These are phyloP conservation scores for Pholiota microspora DNA, from an alignment of 768 basidiomycete species.

Conservation along the genomic window DNA sequence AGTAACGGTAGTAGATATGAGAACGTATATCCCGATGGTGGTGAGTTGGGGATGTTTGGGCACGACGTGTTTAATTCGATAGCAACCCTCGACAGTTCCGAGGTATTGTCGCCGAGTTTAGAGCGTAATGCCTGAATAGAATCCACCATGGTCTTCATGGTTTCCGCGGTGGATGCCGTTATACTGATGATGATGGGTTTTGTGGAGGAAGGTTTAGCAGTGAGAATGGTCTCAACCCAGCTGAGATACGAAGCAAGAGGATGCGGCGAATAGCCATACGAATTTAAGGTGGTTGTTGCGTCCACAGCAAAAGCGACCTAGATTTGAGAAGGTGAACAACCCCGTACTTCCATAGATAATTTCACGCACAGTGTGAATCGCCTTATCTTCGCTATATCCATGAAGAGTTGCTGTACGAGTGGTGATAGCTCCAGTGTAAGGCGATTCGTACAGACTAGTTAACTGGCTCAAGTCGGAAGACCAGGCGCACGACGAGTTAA, in stretches of 20 bases:
- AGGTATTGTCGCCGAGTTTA: slow-evolving; percentile 26
- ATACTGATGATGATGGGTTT: slow-evolving; percentile 79
- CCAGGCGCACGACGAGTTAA: slow-evolving; percentile 84
- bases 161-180: slow-evolving; percentile 52
- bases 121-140: slow-evolving; percentile 61
- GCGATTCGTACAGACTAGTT: slow-evolving; percentile 59
- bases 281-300: slow-evolving; percentile 67
- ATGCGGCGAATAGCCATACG: slow-evolving; percentile 85
- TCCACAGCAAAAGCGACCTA: slow-evolving; percentile 62
- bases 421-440: slow-evolving; percentile 74
- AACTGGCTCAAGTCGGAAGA: slow-evolving; percentile 69
- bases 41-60: slow-evolving; percentile 66
- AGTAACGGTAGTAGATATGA: slow-evolving; percentile 52
- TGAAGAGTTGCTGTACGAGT: slow-evolving; percentile 73
- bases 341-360: neutral
- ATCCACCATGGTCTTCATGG: slow-evolving; percentile 51
- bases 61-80: slow-evolving; percentile 86
- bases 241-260: slow-evolving; percentile 63
- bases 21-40: slow-evolving; percentile 68
- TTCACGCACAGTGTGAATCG: slow-evolving; percentile 53
- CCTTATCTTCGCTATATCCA: slow-evolving; percentile 68
- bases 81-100: slow-evolving; percentile 43
- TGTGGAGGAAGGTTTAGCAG: slow-evolving; percentile 24
- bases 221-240: slow-evolving; percentile 58
- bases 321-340: slow-evolving; percentile 1